phyloP scores from a whole-genome alignment of 2,329 filamentous ascomycete species.

The Trichoderma oligosporum region DNA sequence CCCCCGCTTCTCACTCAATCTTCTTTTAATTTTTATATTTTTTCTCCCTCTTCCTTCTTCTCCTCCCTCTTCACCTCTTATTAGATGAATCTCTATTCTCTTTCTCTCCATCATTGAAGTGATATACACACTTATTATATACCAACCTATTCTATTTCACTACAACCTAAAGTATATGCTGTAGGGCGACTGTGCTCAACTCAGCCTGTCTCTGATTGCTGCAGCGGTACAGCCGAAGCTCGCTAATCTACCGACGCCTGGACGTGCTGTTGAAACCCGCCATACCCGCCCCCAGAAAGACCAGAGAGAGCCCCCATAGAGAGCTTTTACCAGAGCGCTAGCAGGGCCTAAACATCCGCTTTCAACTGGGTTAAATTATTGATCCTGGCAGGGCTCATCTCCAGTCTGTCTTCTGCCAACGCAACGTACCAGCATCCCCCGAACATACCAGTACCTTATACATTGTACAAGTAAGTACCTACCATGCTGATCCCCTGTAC shows the following conservation, averaged over 20 bases:
- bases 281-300: slow-evolving; percentile 8
- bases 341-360: slow-evolving; percentile 10
- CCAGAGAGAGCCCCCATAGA: too few species aligned
- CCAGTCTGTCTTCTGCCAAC: too few species aligned
- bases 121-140: too few species aligned
- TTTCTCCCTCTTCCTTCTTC: neutral
- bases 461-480: too few species aligned
- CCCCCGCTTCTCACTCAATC: neutral
- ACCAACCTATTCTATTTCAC: too few species aligned
- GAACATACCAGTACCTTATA: neutral
- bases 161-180: too few species aligned
- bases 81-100: too few species aligned
- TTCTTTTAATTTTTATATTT: neutral
- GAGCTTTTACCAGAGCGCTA: slow-evolving; percentile 2
- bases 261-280: neutral
- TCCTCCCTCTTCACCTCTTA: neutral
- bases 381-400: neutral
- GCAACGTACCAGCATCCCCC: slow-evolving; percentile 2
- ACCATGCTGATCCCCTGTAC: neutral
- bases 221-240: slow-evolving; percentile 17
- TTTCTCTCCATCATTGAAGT: too few species aligned
- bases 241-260: slow-evolving; percentile 21
- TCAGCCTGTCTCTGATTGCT: neutral
- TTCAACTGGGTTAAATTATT: neutral
- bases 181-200: too few species aligned